phyloP scores from a whole-genome alignment of 176 grass and related monocot genomes.

The Lolium rigidum region DNA sequence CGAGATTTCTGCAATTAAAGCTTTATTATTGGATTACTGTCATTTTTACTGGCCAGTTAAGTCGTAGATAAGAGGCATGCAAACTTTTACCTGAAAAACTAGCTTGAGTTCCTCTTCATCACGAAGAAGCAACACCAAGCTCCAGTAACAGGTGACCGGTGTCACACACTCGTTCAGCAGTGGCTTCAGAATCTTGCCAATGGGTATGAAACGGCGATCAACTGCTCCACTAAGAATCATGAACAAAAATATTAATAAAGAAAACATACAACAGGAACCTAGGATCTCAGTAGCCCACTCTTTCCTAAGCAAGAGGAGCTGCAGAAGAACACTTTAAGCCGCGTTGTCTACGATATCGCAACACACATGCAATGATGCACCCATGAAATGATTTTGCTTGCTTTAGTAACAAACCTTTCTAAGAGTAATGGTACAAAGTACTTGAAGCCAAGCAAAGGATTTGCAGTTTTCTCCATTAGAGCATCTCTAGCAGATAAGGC shows the following conservation, averaged over 20 bases:
- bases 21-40: conserved; percentile 26
- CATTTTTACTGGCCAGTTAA: neutral
- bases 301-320: conserved; percentile 20
- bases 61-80: neutral
- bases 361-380: neutral
- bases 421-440: neutral
- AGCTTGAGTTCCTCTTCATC: conserved; percentile 76
- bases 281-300: neutral
- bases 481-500: too few relatives aligned
- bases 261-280: neutral
- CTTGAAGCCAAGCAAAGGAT: neutral
- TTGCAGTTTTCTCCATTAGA: conserved; percentile 2
- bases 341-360: neutral
- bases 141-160: conserved; percentile 87
- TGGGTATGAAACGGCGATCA: conserved; percentile 69
- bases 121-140: conserved; percentile 64
- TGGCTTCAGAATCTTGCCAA: conserved; percentile 80
- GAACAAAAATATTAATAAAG: conserved; percentile 30
- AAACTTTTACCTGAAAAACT: conserved; percentile 75
- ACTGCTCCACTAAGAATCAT: conserved; percentile 67
- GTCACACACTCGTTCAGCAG: conserved; percentile 81
- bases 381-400: neutral
- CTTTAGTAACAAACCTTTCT: neutral
- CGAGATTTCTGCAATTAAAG: conserved; percentile 68
- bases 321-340: neutral